Base-by-base conservation (phyloP, 768 basidiomycete species). In the Serendipita sp. region DNA sequence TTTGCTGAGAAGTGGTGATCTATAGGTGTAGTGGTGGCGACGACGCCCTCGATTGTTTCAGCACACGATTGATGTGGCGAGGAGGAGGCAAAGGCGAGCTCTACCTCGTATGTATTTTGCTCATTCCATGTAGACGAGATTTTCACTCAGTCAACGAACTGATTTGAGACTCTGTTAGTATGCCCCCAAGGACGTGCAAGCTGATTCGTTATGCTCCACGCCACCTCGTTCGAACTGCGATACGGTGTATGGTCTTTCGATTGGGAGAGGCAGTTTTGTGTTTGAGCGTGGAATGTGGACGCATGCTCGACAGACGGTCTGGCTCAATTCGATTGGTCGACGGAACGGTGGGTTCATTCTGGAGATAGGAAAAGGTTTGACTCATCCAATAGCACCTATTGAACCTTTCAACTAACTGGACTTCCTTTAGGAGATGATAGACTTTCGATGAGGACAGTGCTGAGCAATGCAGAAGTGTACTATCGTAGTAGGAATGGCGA, bases 1-100 rank as follows among this genome's bases (percentile, higher is more conserved):
- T 13, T 50, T 83, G 67, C 86, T 85, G 0, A 86, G 86, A 0
- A 82, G 79, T 65, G 56, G 61, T 42, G 4, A 62, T 5, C 7
- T 74, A 69, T 2, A 78, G 73, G 4, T 90, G 88, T 69, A 88
- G 86, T 20, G 88, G 88, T 3, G 88, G 88, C 0, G 75, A 82
- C 66, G 76, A 77, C n/a, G 90, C 88, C 4, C 65, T 75, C 38
- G 76, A 79, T 45, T 94, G 91, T 68, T 94, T 89, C 69, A 89
- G 86, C 69, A 91, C 90, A 3, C 74, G 91, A 28, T 63, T 93
- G 66, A 93, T 94, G 91, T 93, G 86, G 85, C 76, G 86, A 42
- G 68, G 71, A 13, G 73, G 16, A 0, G 90, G 90, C 3, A 71
- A 71, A 0, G 90, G 90, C 3, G 91, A 93, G 68, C 73, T 89